These are phyloP conservation scores for Aspergillus ochraceus DNA, from an alignment of 2,329 filamentous ascomycete species.

Conservation along the genomic window DNA sequence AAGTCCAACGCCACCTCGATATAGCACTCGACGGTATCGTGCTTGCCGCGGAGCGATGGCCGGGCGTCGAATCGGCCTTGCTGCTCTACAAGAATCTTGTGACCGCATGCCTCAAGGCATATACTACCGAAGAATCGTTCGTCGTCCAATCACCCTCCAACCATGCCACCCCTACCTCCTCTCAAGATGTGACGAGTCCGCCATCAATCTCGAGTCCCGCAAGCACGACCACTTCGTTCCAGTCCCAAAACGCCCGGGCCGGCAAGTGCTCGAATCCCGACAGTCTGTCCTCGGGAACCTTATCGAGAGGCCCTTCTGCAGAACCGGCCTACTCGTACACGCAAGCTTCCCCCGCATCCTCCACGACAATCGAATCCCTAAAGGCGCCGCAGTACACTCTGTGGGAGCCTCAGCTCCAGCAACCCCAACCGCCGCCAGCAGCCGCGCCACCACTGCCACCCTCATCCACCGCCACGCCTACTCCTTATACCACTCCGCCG, in stretches of 20 bases:
- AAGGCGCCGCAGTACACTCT: constrained; percentile 20
- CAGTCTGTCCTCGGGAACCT: constrained; percentile 30
- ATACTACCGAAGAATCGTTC: constrained; percentile 62
- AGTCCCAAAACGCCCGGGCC: constrained; percentile 33
- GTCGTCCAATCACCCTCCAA: constrained; percentile 51
- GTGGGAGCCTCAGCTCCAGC: constrained; percentile 19
- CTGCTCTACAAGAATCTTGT: constrained; percentile 86
- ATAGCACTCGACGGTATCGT: constrained; percentile 76
- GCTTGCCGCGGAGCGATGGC: constrained; percentile 84
- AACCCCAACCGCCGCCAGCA: constrained; percentile 1
- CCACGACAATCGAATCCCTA: constrained; percentile 17
- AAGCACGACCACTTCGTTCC: constrained; percentile 38
- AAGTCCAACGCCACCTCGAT: constrained; percentile 73
- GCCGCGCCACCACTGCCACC: constrained; percentile 7
- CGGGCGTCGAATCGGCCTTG: constrained; percentile 79
- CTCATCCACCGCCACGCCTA: constrained; percentile 12
- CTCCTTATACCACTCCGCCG: constrained; percentile 23
- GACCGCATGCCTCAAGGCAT: constrained; percentile 82
- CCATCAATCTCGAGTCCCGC: constrained; percentile 44
- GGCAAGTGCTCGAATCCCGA: constrained; percentile 29
- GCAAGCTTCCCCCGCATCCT: constrained; percentile 21
- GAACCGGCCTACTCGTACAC: constrained; percentile 30
- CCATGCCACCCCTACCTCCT: constrained; percentile 42
- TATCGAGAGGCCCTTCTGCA: constrained; percentile 36
- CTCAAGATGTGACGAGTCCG: constrained; percentile 40